Percentiles rank a stretch among this genome's conserved stretches.
These are phyloP conservation scores for Botryobasidium botryosum DNA, from an alignment of 768 basidiomycete species.

Conservation along the genomic window DNA sequence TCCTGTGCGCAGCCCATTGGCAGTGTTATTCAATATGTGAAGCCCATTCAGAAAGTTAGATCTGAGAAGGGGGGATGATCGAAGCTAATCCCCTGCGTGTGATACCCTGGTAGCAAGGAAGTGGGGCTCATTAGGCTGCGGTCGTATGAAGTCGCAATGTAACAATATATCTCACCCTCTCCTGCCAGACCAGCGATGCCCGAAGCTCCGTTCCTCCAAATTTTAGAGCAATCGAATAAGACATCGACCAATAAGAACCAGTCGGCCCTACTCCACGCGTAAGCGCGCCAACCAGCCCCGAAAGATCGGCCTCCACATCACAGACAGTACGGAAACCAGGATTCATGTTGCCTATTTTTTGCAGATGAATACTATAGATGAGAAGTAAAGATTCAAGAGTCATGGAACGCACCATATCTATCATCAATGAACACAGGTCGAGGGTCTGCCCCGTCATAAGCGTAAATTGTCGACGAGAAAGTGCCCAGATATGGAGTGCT, in stretches of 20 bases:
- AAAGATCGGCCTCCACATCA: neutral
- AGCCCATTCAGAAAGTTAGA: no score
- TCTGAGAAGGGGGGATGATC: no score
- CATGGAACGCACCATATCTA: neutral
- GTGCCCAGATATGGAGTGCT: no score
- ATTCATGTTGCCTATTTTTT: neutral
- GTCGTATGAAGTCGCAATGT: no score
- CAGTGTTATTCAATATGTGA: no score
- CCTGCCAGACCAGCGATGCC: neutral
- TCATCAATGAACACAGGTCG: neutral
- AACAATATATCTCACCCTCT: neutral
- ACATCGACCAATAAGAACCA: neutral
- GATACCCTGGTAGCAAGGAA: no score
- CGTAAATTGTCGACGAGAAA: no score
- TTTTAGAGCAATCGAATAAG: neutral
- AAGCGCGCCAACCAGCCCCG: neutral
- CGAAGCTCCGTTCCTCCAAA: neutral
- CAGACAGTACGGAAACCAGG: neutral
- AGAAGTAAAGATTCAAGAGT: neutral
- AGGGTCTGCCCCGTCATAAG: no score
- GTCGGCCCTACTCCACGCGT: no score
- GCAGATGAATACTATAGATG: neutral
- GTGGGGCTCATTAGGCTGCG: no score
- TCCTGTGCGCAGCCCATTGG: no score
- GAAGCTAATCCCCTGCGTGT: no score